Percentiles rank a stretch among this genome's conserved stretches.
Evolutionary conservation across 495 filamentous ascomycete species (phyloP).

Genomic region (Platismatia glauca): DNA sequence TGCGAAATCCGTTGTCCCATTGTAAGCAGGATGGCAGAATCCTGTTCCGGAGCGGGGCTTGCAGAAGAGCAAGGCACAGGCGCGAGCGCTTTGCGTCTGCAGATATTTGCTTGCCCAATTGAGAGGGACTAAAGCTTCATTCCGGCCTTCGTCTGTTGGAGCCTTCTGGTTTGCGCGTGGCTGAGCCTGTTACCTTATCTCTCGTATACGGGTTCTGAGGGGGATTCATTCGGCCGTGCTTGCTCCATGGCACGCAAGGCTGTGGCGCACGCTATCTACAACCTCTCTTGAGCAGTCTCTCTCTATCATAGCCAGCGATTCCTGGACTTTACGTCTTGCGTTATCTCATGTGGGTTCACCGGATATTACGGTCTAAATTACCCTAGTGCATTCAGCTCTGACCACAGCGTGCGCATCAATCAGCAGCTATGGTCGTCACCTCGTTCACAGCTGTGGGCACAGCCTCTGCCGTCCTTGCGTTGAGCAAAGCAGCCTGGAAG

Average conservation of each 20-base stretch:
- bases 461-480: conserved; percentile 25
- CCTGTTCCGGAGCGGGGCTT: not conserved
- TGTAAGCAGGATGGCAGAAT: too few relatives aligned
- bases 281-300: conserved; percentile 9
- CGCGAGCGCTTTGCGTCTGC: not conserved
- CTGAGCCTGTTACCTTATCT: too few relatives aligned
- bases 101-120: too few relatives aligned
- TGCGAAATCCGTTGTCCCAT: too few relatives aligned
- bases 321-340: not conserved
- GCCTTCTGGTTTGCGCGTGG: too few relatives aligned
- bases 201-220: not conserved
- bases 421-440: conserved; percentile 11
- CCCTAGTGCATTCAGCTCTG: conserved; percentile 12
- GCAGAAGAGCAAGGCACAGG: not conserved
- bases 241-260: conserved; percentile 11
- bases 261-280: conserved; percentile 6
- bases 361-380: conserved; percentile 7
- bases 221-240: not conserved
- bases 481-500: conserved; percentile 29
- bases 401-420: conserved; percentile 14
- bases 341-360: not conserved
- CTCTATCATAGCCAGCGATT: conserved; percentile 4
- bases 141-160: not conserved
- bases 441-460: conserved; percentile 11
- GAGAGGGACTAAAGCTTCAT: not conserved